Conservation (phyloP, 208 protist genomes). For the Trypanosoma rangeli region DNA sequence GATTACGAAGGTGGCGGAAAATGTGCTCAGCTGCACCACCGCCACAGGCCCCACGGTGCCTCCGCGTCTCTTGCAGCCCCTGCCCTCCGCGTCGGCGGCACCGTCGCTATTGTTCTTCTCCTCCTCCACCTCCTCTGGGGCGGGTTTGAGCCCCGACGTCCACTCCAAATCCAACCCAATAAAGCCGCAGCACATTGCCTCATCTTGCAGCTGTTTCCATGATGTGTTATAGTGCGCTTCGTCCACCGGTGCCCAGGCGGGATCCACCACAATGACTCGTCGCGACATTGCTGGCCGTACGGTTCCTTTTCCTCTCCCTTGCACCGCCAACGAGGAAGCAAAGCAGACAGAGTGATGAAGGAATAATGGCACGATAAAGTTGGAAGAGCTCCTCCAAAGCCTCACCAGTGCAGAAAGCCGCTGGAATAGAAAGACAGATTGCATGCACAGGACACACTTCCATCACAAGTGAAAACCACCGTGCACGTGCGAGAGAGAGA, state of each 20-base stretch:
- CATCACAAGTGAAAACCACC: neutral
- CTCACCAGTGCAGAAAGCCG: neutral
- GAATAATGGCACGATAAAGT: slow-evolving; percentile 11
- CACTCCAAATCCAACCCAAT: slow-evolving; percentile 69
- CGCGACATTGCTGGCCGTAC: neutral
- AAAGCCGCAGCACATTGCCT: slow-evolving; percentile 38
- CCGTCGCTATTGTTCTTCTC: neutral
- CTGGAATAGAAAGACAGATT: neutral
- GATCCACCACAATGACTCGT: slow-evolving; percentile 28
- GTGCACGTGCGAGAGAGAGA: no score
- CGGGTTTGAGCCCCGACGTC: slow-evolving; percentile 29
- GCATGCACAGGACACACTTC: neutral
- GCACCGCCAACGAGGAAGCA: slow-evolving; percentile 3
- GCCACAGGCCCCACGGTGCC: slow-evolving; percentile 36
- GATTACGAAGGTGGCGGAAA: slow-evolving; percentile 43
- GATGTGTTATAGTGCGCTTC: slow-evolving; percentile 18
- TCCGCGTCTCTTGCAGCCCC: neutral
- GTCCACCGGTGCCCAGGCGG: slow-evolving; percentile 53
- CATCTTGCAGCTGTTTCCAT: slow-evolving; percentile 30
- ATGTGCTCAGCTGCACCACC: slow-evolving; percentile 56
- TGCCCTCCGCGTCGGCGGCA: neutral
- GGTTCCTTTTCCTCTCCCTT: neutral
- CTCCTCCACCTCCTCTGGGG: neutral
- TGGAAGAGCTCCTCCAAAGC: neutral
- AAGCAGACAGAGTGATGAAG: slow-evolving; percentile 11